Conservation (phyloP, 495 filamentous ascomycete species). For the Penicillium malachiteum region DNA sequence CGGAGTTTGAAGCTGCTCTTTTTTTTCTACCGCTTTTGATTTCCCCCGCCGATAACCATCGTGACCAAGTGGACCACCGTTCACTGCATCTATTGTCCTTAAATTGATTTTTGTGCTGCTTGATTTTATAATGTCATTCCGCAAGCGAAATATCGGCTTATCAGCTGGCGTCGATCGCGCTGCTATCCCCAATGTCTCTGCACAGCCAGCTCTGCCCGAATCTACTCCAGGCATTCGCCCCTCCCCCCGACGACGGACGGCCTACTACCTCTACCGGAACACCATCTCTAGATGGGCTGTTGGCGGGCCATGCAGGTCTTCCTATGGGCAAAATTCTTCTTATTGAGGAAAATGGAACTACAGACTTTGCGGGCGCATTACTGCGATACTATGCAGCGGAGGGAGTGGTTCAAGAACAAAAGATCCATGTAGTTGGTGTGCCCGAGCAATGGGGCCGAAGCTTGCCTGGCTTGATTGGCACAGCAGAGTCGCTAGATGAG, state of each 20-base stretch:
- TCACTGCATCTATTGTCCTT: slow-evolving; percentile 1
- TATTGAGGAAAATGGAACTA: slow-evolving; percentile 90
- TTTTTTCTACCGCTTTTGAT: slow-evolving; percentile 32
- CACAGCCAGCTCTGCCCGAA: slow-evolving; percentile 38
- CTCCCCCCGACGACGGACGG: slow-evolving; percentile 84
- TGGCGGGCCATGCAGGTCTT: slow-evolving; percentile 87
- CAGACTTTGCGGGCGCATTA: slow-evolving; percentile 84
- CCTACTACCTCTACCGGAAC: slow-evolving; percentile 90
- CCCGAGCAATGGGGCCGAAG: slow-evolving; percentile 77
- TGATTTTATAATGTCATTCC: slow-evolving; percentile 70
- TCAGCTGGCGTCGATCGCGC: slow-evolving; percentile 39
- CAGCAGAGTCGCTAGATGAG: slow-evolving; percentile 46
- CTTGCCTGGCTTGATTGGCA: slow-evolving; percentile 69
- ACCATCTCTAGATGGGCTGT: slow-evolving; percentile 74
- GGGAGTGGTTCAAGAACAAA: slow-evolving; percentile 87
- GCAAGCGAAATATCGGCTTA: slow-evolving; percentile 79
- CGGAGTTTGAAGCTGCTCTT: slow-evolving; percentile 30
- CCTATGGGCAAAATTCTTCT: slow-evolving; percentile 77
- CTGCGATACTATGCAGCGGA: slow-evolving; percentile 91
- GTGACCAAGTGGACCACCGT: slow-evolving; percentile 8
- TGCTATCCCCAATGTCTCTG: slow-evolving; percentile 25
- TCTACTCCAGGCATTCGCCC: slow-evolving; percentile 71
- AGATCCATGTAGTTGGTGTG: slow-evolving; percentile 79
- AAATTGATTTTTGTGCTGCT: neutral
- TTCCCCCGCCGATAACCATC: slow-evolving; percentile 25